Base-by-base conservation (phyloP, 2,329 filamentous ascomycete species). In the Zopfia rhizophila region DNA sequence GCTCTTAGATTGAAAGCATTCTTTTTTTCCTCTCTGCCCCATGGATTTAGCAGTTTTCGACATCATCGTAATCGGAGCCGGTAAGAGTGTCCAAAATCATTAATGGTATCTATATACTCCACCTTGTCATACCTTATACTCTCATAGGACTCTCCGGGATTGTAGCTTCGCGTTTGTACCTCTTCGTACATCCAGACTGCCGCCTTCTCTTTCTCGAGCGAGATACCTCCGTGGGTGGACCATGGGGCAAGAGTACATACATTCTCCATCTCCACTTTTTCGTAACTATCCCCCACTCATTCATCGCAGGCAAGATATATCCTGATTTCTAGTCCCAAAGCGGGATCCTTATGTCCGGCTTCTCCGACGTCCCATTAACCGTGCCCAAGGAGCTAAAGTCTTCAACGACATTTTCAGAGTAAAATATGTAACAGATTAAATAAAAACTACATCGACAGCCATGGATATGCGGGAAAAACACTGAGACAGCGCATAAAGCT, bases 211-310 rank as follows among this genome's bases (percentile, higher is more conserved):
- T 37, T 19, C 18, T 37, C 5, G 33, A 37, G 33, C 8, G 19
- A 17, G 33, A 37, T 19, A 23, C 5, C 12, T 37, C 33, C 8
- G 25, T 37, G 4, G 33, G 33, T 8, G 33, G 33, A 23, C 33
- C 33, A 37, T 37, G 33, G 33, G 33, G 33, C 33, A 37, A 37
- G 18, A 37, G 33, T 37, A 40, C n/a, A n/a, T n/a, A n/a, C n/a
- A n/a, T n/a, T n/a, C n/a, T n/a, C n/a, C n/a, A n/a, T n/a, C n/a
- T n/a, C n/a, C n/a, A n/a, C n/a, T n/a, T n/a, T n/a, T n/a, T n/a
- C n/a, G n/a, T n/a, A n/a, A n/a, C n/a, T n/a, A n/a, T n/a, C n/a
- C n/a, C n/a, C n/a, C n/a, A n/a, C n/a, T n/a, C n/a, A n/a, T n/a
- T n/a, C n/a, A n/a, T n/a, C n/a, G n/a, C 31, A 35, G 31, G 31